phyloP scores from a whole-genome alignment of 2,329 filamentous ascomycete species.

The Arthrinium puccinioides region DNA sequence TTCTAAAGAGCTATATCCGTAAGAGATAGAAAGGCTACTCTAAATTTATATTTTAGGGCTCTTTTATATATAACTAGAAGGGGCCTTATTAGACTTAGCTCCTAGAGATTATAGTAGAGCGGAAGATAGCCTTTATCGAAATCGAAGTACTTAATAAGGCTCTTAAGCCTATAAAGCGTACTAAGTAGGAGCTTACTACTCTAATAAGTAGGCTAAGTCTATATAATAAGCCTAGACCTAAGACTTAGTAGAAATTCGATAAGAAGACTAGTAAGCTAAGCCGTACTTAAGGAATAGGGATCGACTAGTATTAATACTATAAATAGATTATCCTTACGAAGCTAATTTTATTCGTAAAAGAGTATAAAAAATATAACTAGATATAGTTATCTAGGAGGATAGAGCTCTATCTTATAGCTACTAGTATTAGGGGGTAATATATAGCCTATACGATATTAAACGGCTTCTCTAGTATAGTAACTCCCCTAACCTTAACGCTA shows the following conservation, averaged over 20 bases:
- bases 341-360: not conserved
- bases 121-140: not conserved
- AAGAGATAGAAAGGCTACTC: not conserved
- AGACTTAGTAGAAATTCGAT: not conserved
- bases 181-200: not conserved
- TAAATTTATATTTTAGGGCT: not conserved
- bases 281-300: not conserved
- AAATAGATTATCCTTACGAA: not conserved
- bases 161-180: not conserved
- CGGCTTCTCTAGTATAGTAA: not conserved
- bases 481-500: not conserved
- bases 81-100: not conserved
- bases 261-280: not conserved
- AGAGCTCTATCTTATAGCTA: not conserved
- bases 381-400: not conserved
- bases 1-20: not conserved
- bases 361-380: not conserved
- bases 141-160: not conserved
- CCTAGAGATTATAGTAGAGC: not conserved
- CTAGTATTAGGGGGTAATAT: not conserved
- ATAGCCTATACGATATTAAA: not conserved
- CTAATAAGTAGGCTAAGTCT: not conserved
- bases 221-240: not conserved
- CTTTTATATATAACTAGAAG: not conserved
- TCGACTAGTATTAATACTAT: not conserved